Percentiles rank a stretch among this genome's conserved stretches.
These are phyloP conservation scores for Anthracocystis walkeri DNA, from an alignment of 1,284 basidiomycete genomes.

Conservation along the genomic window DNA sequence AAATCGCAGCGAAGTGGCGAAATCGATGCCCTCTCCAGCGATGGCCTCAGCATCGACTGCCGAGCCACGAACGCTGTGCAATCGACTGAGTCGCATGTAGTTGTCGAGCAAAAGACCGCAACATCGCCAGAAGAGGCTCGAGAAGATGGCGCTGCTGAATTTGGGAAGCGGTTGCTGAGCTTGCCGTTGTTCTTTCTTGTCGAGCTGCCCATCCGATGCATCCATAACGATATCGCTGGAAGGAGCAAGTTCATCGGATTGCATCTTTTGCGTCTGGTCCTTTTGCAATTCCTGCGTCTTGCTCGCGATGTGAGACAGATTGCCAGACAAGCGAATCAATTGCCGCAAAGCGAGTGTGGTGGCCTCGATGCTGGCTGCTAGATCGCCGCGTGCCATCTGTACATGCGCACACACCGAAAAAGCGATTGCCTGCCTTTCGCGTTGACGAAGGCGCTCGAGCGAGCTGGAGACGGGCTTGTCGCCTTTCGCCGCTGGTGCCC, in stretches of 20 bases:
- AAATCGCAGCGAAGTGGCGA: conserved; percentile 41
- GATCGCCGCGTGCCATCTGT: conserved; percentile 31
- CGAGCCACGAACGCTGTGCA: conserved; percentile 60
- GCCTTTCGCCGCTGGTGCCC: conserved; percentile 7
- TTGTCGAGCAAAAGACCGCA: conserved; percentile 26
- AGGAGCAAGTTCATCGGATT: conserved; percentile 12
- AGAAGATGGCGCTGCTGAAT: conserved; percentile 31
- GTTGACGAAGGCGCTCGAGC: conserved; percentile 33
- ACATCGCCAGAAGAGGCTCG: conserved; percentile 40
- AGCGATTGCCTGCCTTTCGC: conserved; percentile 45
- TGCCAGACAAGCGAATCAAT: conserved; percentile 29
- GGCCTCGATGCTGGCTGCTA: conserved; percentile 39
- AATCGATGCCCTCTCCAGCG: conserved; percentile 58
- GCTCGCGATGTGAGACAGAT: conserved; percentile 26
- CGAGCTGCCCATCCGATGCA: not conserved
- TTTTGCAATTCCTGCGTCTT: conserved; percentile 16
- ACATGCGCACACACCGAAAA: conserved; percentile 29
- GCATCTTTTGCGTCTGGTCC: not conserved
- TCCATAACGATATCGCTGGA: conserved; percentile 37
- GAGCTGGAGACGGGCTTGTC: conserved; percentile 24
- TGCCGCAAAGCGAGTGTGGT: conserved; percentile 37
- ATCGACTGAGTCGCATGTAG: conserved; percentile 43
- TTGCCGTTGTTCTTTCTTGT: conserved; percentile 2
- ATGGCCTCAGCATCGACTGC: conserved; percentile 60
- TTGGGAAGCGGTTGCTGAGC: conserved; percentile 28